phyloP scores from a whole-genome alignment of 306 rosid species.

The Clitoria ternatea region DNA sequence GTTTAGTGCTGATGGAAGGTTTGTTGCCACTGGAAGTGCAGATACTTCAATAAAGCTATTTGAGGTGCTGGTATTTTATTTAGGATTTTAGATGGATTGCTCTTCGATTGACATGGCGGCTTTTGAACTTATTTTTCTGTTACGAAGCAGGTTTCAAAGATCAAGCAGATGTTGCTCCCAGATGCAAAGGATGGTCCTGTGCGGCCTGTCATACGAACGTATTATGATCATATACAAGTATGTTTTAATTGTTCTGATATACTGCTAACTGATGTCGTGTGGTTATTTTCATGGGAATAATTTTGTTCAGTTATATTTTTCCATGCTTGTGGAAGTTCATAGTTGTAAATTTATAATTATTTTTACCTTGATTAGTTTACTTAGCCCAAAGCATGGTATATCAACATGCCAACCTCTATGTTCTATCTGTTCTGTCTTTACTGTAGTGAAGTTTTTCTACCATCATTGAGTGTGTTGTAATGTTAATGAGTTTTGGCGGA shows the following conservation, averaged over 20 bases:
- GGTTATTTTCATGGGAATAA: neutral
- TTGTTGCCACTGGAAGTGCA: slow-evolving; percentile 92
- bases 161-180: slow-evolving; percentile 80
- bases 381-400: neutral
- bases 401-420: neutral
- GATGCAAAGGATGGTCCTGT: slow-evolving; percentile 81
- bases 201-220: slow-evolving; percentile 79
- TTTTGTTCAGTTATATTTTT: neutral
- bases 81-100: neutral
- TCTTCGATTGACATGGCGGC: slow-evolving; percentile 5
- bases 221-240: slow-evolving; percentile 77
- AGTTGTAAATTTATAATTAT: neutral
- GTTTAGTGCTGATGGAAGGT: slow-evolving; percentile 86
- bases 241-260: neutral
- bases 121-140: slow-evolving; percentile 18
- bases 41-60: slow-evolving; percentile 88
- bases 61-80: slow-evolving; percentile 53
- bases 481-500: neutral
- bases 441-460: neutral
- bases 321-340: neutral
- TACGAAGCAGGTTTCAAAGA: slow-evolving; percentile 69
- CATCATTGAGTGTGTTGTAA: slow-evolving; percentile 3
- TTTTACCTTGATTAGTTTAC: neutral
- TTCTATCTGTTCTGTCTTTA: slow-evolving; percentile 3
- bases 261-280: neutral